A percentile compares a stretch with the other conserved stretches of the same genome.
These are phyloP conservation scores for Aspergillus vadensis DNA, from an alignment of 2,329 filamentous ascomycete genomes.

Conservation along the genomic window DNA sequence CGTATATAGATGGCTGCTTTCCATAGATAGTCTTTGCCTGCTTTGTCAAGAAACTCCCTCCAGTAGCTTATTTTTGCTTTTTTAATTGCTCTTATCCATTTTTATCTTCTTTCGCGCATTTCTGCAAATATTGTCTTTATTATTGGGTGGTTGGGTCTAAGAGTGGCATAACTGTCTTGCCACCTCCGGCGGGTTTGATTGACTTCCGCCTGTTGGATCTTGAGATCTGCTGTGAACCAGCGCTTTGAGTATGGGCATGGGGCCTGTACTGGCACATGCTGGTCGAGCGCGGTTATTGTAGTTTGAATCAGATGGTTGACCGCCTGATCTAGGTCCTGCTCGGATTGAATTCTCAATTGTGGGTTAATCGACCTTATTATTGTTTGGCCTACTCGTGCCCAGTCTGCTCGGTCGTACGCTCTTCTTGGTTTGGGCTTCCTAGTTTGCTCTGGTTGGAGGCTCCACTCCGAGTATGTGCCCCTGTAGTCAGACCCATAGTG, in stretches of 20 bases:
- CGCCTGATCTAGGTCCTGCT: slow-evolving; percentile 10
- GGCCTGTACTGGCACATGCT: slow-evolving; percentile 14
- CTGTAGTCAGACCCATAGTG: slow-evolving; percentile 28
- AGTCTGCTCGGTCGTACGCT: slow-evolving; percentile 19
- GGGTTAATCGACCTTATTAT: slow-evolving; percentile 10
- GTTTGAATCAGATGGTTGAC: slow-evolving; percentile 4
- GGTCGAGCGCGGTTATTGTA: slow-evolving; percentile 13
- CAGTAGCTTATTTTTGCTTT: slow-evolving; percentile 23
- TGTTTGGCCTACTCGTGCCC: slow-evolving; percentile 12
- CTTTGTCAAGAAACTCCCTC: slow-evolving; percentile 28
- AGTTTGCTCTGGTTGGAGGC: slow-evolving; percentile 8
- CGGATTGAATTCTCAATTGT: slow-evolving; percentile 10
- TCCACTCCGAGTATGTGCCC: slow-evolving; percentile 26
- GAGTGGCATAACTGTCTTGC: slow-evolving; percentile 16
- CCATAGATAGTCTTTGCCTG: slow-evolving; percentile 20
- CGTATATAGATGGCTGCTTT: slow-evolving; percentile 21
- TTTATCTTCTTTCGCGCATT: slow-evolving; percentile 19
- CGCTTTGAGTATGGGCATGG: slow-evolving; percentile 13
- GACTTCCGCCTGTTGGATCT: slow-evolving; percentile 23
- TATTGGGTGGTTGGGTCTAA: slow-evolving; percentile 7
- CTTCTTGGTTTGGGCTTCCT: slow-evolving; percentile 11
- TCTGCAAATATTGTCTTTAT: slow-evolving; percentile 14
- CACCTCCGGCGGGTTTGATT: slow-evolving; percentile 25
- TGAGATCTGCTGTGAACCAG: slow-evolving; percentile 29
- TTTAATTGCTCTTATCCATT: slow-evolving; percentile 25